Base-by-base conservation (phyloP, 2,329 filamentous ascomycete genomes). In the Cladorrhinum sp. region DNA sequence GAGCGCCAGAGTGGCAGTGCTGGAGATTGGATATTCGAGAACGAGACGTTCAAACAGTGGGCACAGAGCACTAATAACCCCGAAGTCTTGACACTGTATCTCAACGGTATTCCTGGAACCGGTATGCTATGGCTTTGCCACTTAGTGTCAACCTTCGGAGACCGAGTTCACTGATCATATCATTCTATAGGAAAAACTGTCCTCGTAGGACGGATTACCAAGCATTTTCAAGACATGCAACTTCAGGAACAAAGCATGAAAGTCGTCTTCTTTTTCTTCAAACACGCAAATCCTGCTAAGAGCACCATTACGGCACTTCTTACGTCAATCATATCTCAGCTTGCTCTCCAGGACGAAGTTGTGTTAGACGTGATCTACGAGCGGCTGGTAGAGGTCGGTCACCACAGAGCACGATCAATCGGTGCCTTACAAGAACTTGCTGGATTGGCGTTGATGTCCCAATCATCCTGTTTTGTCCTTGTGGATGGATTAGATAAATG, bases 101-200 rank as follows among this genome's bases (percentile, higher is more conserved):
- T 67, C 2, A 52, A 65, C 29, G 65, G 65, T 9, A 66, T 66
- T 27, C 65, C 65, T 29, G 65, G 65, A 7, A 60, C 65, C n/a
- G 65, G 65, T 65, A 62, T 16, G 63, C 54, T 18, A 27, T 52
- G 8, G 12, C 24, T n/a, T 4, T 9, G 2, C n/a, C 22, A 4
- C n/a, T 51, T 22, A 25, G 9, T n/a, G 25, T 20, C 8, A 51
- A 2, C n/a, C 18, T 9, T 49, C 10, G 10, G 18, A 32, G 13
- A 6, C 29, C 6, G 29, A 13, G 7, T 7, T 32, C 29, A 13
- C 29, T 32, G 13, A 32, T 32, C 6, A 32, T n/a, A n/a, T n/a
- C 25, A 10, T 29, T 29, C 10, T 29, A 29, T 29, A 29, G 25
- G 25, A 29, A 45, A 45, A 45, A 18, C 41, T 7, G 20, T 45